Evolutionary conservation across 2,329 filamentous ascomycete species (phyloP).

Genomic region (Lanzia echinophila): DNA sequence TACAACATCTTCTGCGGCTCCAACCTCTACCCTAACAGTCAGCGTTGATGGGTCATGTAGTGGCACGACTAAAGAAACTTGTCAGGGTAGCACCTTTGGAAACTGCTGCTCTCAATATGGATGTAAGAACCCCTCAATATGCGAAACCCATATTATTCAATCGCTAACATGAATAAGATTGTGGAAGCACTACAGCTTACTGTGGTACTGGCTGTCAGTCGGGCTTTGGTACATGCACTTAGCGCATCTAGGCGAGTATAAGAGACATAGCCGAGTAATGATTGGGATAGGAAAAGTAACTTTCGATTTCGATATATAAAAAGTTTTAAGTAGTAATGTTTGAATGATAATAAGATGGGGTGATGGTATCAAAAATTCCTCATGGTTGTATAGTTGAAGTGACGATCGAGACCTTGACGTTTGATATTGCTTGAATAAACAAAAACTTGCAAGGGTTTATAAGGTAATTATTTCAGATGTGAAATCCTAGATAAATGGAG

Average conservation of each 20-base stretch:
- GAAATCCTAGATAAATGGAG: too few species aligned
- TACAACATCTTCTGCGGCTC: background rate
- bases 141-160: too few species aligned
- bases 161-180: background rate
- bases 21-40: background rate
- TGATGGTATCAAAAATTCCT: background rate
- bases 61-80: slow-evolving; percentile 8
- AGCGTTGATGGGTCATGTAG: slow-evolving; percentile 14
- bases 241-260: background rate
- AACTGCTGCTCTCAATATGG: slow-evolving; percentile 17
- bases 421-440: too few species aligned
- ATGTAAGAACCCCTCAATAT: too few species aligned
- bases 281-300: background rate
- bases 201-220: slow-evolving; percentile 7
- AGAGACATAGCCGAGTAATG: background rate
- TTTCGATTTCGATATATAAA: background rate
- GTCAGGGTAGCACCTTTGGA: slow-evolving; percentile 15
- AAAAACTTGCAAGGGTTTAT: too few species aligned
- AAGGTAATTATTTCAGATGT: too few species aligned
- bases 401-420: too few species aligned
- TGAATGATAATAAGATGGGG: background rate
- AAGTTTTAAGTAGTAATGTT: background rate
- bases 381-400: too few species aligned
- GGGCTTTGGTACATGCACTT: slow-evolving; percentile 4
- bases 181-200: slow-evolving; percentile 6